phyloP scores from a whole-genome alignment of 306 rosid genomes.

The Gynostemma pentaphyllum region DNA sequence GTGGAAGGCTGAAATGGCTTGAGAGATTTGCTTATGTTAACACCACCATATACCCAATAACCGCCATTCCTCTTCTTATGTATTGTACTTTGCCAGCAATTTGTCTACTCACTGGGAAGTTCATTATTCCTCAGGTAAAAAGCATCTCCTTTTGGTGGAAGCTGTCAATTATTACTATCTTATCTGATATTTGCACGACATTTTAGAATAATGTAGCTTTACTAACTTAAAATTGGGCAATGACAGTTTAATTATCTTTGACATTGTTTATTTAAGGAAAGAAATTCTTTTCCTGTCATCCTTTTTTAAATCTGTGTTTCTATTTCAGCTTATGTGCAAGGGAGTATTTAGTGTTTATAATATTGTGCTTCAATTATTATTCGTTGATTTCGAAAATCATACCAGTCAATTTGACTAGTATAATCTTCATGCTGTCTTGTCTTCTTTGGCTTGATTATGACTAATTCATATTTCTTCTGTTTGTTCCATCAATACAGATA shows the following conservation, averaged over 20 bases:
- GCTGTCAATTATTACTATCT: not conserved
- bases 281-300: too few relatives aligned
- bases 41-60: constrained; percentile 94
- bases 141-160: not conserved
- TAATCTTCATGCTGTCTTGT: not conserved
- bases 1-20: constrained; percentile 91
- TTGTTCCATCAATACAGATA: constrained; percentile 41
- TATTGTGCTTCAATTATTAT: not conserved
- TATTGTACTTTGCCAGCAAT: constrained; percentile 95
- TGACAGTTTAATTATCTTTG: too few relatives aligned
- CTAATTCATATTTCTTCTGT: not conserved
- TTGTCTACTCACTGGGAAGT: constrained; percentile 92
- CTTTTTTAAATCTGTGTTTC: too few relatives aligned
- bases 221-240: too few relatives aligned
- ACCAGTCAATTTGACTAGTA: not conserved
- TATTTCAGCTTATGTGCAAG: not conserved
- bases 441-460: not conserved
- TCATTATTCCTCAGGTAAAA: constrained; percentile 92
- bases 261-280: too few relatives aligned
- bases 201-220: too few relatives aligned
- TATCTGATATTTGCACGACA: too few relatives aligned
- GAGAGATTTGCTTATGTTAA: constrained; percentile 91
- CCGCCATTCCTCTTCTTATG: constrained; percentile 84
- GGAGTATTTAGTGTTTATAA: not conserved
- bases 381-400: too few relatives aligned